These are phyloP conservation scores for Sporisorium scitamineum DNA, from an alignment of 1,284 basidiomycete species.

Conservation along the genomic window DNA sequence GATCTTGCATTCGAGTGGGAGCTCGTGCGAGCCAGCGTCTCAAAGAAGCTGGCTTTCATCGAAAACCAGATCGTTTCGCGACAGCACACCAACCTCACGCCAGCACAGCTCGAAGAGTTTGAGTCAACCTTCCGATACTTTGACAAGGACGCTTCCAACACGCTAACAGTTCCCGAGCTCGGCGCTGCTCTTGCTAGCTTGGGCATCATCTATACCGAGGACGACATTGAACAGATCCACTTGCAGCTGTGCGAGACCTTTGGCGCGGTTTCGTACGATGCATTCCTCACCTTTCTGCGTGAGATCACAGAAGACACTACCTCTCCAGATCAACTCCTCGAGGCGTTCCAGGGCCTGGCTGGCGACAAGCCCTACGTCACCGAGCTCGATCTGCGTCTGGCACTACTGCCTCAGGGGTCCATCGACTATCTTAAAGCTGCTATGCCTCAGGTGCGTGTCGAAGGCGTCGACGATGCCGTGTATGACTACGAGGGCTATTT, in stretches of 20 bases:
- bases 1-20: conserved; percentile 92
- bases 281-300: conserved; percentile 87
- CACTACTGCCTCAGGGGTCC: conserved; percentile 81
- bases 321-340: conserved; percentile 88
- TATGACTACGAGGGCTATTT: conserved; percentile 64
- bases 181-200: conserved; percentile 91
- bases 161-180: conserved; percentile 85
- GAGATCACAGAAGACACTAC: conserved; percentile 97
- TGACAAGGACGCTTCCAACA: conserved; percentile 91
- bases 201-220: conserved; percentile 89
- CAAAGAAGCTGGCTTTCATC: conserved; percentile 92
- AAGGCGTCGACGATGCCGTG: conserved; percentile 54
- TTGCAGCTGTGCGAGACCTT: conserved; percentile 85
- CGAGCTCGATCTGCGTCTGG: conserved; percentile 88
- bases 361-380: conserved; percentile 94
- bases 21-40: conserved; percentile 82
- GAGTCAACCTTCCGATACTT: conserved; percentile 98
- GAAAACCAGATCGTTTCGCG: conserved; percentile 97
- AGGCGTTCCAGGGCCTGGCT: conserved; percentile 92
- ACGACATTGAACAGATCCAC: conserved; percentile 87
- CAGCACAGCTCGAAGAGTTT: conserved; percentile 95
- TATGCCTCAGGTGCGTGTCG: conserved; percentile 58
- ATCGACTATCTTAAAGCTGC: conserved; percentile 79
- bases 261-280: conserved; percentile 90
- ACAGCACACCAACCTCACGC: conserved; percentile 90